These are phyloP conservation scores for Fusarium robinianum DNA, from an alignment of 2,329 filamentous ascomycete species.

Conservation along the genomic window DNA sequence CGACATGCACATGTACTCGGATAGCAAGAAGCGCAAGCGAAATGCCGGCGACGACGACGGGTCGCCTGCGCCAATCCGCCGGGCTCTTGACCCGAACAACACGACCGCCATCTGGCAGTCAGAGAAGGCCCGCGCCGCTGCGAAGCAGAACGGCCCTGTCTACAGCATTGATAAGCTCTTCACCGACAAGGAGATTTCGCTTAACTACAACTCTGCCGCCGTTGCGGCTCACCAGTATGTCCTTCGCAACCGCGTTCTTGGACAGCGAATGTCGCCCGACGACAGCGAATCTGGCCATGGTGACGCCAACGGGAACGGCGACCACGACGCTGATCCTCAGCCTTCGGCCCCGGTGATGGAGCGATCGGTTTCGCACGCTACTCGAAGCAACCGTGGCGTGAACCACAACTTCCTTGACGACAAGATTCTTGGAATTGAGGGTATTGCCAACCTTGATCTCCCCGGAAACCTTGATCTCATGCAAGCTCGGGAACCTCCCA, in stretches of 20 bases:
- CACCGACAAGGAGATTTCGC: constrained; percentile 69
- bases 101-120: constrained; percentile 67
- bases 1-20: constrained; percentile 58
- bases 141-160: constrained; percentile 61
- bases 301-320: constrained; percentile 55
- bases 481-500: constrained; percentile 58
- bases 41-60: constrained; percentile 65
- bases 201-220: constrained; percentile 67
- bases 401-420: constrained; percentile 62
- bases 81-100: constrained; percentile 58
- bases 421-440: constrained; percentile 63
- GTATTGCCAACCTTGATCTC: constrained; percentile 62
- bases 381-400: constrained; percentile 62
- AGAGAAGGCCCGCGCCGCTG: constrained; percentile 58
- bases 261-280: constrained; percentile 54
- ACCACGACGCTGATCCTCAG: constrained; percentile 52
- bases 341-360: constrained; percentile 63
- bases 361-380: constrained; percentile 66
- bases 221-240: constrained; percentile 66
- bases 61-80: constrained; percentile 62
- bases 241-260: constrained; percentile 60
- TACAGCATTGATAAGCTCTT: constrained; percentile 73
- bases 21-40: constrained; percentile 66
- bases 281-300: constrained; percentile 59
- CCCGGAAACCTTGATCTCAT: constrained; percentile 63